Evolutionary conservation across 2,329 filamentous ascomycete genomes (phyloP).

Genomic region (Lasiodiplodia theobromae): DNA sequence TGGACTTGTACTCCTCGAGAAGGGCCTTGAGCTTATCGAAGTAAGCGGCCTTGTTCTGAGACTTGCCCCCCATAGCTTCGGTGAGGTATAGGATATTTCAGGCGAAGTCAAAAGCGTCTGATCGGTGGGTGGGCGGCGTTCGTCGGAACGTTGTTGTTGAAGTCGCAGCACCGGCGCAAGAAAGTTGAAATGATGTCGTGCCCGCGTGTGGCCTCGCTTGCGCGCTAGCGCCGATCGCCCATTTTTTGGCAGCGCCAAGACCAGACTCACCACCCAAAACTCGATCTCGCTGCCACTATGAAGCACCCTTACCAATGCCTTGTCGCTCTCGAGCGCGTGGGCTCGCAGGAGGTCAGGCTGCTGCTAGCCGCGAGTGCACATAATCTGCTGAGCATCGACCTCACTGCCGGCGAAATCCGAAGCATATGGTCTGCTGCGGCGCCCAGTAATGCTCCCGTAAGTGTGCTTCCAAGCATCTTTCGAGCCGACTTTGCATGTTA

Average conservation of each 20-base stretch:
- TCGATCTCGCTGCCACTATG: slow-evolving; percentile 34
- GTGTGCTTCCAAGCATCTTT: slow-evolving; percentile 31
- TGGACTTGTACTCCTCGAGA: slow-evolving; percentile 93
- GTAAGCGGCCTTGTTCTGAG: slow-evolving; percentile 92
- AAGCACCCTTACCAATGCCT: slow-evolving; percentile 53
- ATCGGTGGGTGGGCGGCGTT: slow-evolving; percentile 19
- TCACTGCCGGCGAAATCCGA: slow-evolving; percentile 64
- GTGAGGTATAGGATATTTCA: slow-evolving; percentile 98
- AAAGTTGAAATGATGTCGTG: slow-evolving; percentile 30
- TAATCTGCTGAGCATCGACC: slow-evolving; percentile 71
- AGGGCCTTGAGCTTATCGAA: slow-evolving; percentile 99
- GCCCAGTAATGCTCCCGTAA: slow-evolving; percentile 35
- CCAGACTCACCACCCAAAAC: slow-evolving; percentile 10
- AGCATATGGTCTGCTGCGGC: slow-evolving; percentile 63
- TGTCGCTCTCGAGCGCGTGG: slow-evolving; percentile 35
- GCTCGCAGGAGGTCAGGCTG: slow-evolving; percentile 48
- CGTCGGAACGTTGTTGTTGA: slow-evolving; percentile 30
- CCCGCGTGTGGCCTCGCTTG: slow-evolving; percentile 26
- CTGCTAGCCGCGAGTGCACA: slow-evolving; percentile 78
- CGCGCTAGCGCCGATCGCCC: slow-evolving; percentile 17
- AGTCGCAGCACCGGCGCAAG: slow-evolving; percentile 28
- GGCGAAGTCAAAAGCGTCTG: slow-evolving; percentile 53
- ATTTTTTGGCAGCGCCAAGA: slow-evolving; percentile 26
- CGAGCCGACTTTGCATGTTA: neutral
- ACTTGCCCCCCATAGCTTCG: slow-evolving; percentile 99